Evolutionary conservation across 495 filamentous ascomycete species (phyloP).

Genomic region (Penicillium daleae): DNA sequence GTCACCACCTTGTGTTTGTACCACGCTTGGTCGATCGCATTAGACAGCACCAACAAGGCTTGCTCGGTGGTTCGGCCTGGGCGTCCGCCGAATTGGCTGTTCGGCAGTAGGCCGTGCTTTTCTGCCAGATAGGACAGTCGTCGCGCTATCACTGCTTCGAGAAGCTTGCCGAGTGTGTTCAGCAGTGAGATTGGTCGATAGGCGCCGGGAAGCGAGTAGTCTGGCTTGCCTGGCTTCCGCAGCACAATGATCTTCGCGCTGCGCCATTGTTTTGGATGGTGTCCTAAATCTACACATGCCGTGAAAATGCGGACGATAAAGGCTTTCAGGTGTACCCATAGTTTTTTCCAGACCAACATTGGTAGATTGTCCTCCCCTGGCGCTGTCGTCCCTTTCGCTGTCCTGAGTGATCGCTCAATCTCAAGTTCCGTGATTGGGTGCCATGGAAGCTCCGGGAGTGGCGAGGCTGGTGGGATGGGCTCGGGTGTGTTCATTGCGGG

Average conservation of each 20-base stretch:
- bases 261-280: constrained; percentile 25
- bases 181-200: constrained; percentile 36
- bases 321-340: constrained; percentile 21
- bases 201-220: constrained; percentile 25
- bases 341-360: constrained; percentile 26
- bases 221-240: constrained; percentile 28
- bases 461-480: background rate
- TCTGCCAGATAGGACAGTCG: constrained; percentile 27
- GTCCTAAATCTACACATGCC: constrained; percentile 21
- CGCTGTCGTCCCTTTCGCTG: constrained; percentile 27
- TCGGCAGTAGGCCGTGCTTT: constrained; percentile 27
- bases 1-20: constrained; percentile 23
- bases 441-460: constrained; percentile 21
- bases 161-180: constrained; percentile 32
- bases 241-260: constrained; percentile 30
- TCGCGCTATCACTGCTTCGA: constrained; percentile 30
- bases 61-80: constrained; percentile 28
- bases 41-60: constrained; percentile 27
- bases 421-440: constrained; percentile 28
- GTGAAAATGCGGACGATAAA: constrained; percentile 26
- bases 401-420: constrained; percentile 25
- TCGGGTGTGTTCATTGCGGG: constrained; percentile 25
- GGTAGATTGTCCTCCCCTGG: constrained; percentile 31
- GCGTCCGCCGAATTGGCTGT: constrained; percentile 31
- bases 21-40: constrained; percentile 32